Base-by-base conservation (phyloP, 495 filamentous ascomycete genomes). In the Trichoderma orchidacearum region DNA sequence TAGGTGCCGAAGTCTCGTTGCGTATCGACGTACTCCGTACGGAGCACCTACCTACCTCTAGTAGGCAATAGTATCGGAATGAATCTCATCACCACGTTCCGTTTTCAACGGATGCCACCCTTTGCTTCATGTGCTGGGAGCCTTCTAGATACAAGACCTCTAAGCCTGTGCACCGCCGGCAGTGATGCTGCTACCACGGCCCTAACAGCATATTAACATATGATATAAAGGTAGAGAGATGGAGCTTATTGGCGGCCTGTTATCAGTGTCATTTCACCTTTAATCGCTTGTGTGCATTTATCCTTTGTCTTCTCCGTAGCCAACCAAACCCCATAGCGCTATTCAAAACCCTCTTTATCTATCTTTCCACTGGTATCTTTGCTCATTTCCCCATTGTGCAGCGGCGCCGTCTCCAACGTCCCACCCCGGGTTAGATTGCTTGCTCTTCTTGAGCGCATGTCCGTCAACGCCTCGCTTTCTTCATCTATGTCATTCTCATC, bases 401-500 rank as follows among this genome's bases (percentile, higher is more conserved):
- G 56, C 29, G 77, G 77, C 23, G 72, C 74, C 36, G 74, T 75
- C 60, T 77, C 78, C 12, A 80, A 60, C 28, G 63, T 62, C 2
- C 60, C 69, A 8, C 58, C 52, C 8, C 62, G 53, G 0, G 66
- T 71, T 30, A 79, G 68, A 11, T 77, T 57, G 58, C 79, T 78
- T 30, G 68, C 62, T 56, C 78, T 60, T 50, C 73, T 60, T 4
- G 69, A 64, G 53, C 63, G 65, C 30, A 62, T 60, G 0, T 63
- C 64, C 34, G 69, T 65, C 18, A 80, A 62, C 7, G 66, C 71
- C 64, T 87, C 83, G 58, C 79, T 85, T 50, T 80, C 84, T 56
- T 85, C 84, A 52, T 84, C 84, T 0, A 82, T 74, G 2, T 54
- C 64, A 25, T 63, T 62, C 31, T 74, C 63, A 30, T 70, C 69